Conservation (phyloP, 257 asterid species). For the Penstemon eatonii region DNA sequence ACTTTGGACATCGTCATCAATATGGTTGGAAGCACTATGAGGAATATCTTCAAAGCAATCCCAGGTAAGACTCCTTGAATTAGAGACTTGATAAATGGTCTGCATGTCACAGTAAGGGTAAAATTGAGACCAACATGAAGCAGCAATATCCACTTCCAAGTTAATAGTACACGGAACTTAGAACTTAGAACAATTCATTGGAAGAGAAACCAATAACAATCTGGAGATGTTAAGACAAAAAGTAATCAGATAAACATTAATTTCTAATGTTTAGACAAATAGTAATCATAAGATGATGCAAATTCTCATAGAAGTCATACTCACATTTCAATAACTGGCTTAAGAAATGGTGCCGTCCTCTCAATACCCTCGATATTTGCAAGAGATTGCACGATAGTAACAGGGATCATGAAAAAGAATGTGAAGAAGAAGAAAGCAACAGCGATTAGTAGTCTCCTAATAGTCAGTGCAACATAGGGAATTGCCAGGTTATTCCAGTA, state of each 20-base stretch:
- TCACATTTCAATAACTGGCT: constrained; percentile 66
- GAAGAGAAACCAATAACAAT: too few relatives aligned
- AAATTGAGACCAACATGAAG: background rate
- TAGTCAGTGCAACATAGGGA: constrained; percentile 78
- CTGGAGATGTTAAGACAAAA: background rate
- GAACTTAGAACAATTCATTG: constrained; percentile 1
- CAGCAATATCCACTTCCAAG: background rate
- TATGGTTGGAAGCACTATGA: constrained; percentile 72
- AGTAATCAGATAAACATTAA: background rate
- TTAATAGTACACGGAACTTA: constrained; percentile 14
- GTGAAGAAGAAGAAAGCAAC: constrained; percentile 92
- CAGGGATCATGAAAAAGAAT: constrained; percentile 83
- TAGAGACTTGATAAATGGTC: constrained; percentile 65
- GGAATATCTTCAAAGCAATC: constrained; percentile 85
- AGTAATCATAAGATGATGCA: constrained; percentile 6
- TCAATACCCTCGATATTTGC: constrained; percentile 85
- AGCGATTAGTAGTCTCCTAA: constrained; percentile 69
- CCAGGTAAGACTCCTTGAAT: constrained; percentile 93
- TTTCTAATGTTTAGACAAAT: background rate
- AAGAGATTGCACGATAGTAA: constrained; percentile 83
- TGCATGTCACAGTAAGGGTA: constrained; percentile 39
- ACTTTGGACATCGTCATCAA: constrained; percentile 86
- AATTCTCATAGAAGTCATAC: constrained; percentile 30
- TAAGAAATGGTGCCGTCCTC: constrained; percentile 62
- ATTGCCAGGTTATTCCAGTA: constrained; percentile 86